A percentile compares a stretch with the other conserved stretches of the same genome.
These are phyloP conservation scores for Pyricularia grisea DNA, from an alignment of 2,329 filamentous ascomycete species.

Conservation along the genomic window DNA sequence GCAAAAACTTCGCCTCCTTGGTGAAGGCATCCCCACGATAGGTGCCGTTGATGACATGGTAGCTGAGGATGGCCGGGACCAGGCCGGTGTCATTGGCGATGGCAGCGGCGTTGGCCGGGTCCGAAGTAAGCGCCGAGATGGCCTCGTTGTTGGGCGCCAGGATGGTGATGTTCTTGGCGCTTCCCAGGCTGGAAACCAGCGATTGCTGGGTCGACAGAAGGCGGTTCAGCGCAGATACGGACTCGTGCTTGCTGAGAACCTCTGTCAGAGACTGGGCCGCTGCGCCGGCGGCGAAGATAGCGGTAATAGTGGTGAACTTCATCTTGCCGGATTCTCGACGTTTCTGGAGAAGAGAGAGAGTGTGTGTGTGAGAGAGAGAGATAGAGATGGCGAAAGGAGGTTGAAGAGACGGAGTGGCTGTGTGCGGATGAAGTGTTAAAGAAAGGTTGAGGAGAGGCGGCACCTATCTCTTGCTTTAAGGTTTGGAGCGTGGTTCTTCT, in stretches of 20 bases:
- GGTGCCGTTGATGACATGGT: constrained; percentile 49
- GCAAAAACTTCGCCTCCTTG: constrained; percentile 22
- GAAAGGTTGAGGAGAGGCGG: background rate
- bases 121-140: background rate
- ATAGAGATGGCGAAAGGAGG: background rate
- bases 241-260: background rate
- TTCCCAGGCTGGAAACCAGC: background rate
- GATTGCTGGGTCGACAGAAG: background rate
- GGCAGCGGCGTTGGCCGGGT: constrained; percentile 10
- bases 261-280: constrained; percentile 1
- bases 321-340: background rate
- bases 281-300: background rate
- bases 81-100: constrained; percentile 14
- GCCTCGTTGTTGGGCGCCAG: constrained; percentile 7
- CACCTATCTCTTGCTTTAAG: background rate
- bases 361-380: too few relatives aligned
- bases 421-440: background rate
- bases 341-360: too few relatives aligned
- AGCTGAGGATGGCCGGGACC: constrained; percentile 36
- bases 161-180: constrained; percentile 4
- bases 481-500: background rate
- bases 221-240: background rate
- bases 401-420: background rate
- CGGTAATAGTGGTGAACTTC: background rate
- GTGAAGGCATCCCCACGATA: constrained; percentile 21